Evolutionary conservation across 805 yeast genomes (phyloP).

Genomic region (Candida silvatica): DNA sequence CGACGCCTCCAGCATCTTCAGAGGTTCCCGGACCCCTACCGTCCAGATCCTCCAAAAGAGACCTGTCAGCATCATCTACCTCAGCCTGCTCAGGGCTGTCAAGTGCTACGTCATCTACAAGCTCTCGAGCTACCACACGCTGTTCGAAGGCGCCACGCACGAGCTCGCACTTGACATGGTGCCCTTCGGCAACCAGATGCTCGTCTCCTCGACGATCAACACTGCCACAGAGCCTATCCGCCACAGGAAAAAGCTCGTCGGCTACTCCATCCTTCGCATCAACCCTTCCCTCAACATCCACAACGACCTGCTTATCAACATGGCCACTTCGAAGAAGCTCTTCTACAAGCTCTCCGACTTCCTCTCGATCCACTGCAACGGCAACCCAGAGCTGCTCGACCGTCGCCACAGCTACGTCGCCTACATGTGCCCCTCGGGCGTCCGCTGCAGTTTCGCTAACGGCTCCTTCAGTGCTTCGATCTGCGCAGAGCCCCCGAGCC

Average conservation of each 20-base stretch:
- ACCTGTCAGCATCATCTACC: slow-evolving; percentile 27
- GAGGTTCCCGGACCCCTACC: slow-evolving; percentile 6
- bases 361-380: slow-evolving; percentile 4
- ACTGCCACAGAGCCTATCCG: slow-evolving; percentile 6
- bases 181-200: slow-evolving; percentile 44
- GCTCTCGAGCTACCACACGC: slow-evolving; percentile 12
- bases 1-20: slow-evolving; percentile 19
- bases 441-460: slow-evolving; percentile 29
- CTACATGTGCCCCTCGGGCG: slow-evolving; percentile 49
- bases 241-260: slow-evolving; percentile 5
- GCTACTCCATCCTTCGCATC: slow-evolving; percentile 29
- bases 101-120: slow-evolving; percentile 29
- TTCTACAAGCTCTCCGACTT: slow-evolving; percentile 15
- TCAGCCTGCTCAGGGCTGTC: slow-evolving; percentile 42
- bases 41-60: slow-evolving; percentile 11
- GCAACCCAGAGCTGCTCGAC: slow-evolving; percentile 4
- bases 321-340: slow-evolving; percentile 17
- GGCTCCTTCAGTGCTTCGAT: slow-evolving; percentile 27
- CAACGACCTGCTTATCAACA: slow-evolving; percentile 33
- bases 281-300: slow-evolving; percentile 39
- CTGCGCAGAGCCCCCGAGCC: slow-evolving; percentile 31
- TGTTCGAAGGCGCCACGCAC: slow-evolving; percentile 13
- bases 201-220: slow-evolving; percentile 18
- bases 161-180: slow-evolving; percentile 27
- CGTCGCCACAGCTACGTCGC: slow-evolving; percentile 24